Percentiles rank a stretch among this genome's conserved stretches.
phyloP scores from a whole-genome alignment of 257 asterid species.

The Parsonsia alboflavescens region DNA sequence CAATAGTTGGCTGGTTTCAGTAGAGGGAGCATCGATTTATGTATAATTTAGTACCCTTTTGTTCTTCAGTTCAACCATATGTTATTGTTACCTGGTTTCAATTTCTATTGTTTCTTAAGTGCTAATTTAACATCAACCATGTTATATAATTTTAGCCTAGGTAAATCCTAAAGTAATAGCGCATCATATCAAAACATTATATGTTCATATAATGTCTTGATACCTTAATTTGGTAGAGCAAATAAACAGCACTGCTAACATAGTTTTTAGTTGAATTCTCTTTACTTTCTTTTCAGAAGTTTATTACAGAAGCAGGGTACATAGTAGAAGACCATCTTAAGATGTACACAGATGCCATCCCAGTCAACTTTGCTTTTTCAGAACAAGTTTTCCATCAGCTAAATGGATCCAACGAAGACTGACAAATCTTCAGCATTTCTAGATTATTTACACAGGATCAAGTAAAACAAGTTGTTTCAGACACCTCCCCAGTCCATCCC shows the following conservation, averaged over 20 bases:
- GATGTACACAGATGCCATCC: conserved; percentile 41
- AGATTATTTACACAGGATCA: conserved; percentile 40
- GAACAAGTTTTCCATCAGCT: conserved; percentile 11
- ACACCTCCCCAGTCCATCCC: conserved; percentile 11
- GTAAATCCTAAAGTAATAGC: too few species aligned
- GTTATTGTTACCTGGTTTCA: too few species aligned
- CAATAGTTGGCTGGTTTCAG: neutral
- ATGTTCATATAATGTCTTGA: neutral
- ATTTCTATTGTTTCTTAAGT: neutral
- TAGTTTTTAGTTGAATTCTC: neutral
- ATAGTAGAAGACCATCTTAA: conserved; percentile 23
- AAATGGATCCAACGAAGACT: conserved; percentile 19
- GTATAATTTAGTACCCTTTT: neutral
- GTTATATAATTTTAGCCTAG: too few species aligned
- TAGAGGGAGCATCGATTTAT: too few species aligned
- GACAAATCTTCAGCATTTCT: conserved; percentile 10
- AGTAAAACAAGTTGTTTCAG: conserved; percentile 31
- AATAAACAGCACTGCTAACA: neutral
- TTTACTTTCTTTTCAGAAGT: neutral
- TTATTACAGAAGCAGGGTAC: conserved; percentile 17
- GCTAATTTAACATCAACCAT: too few species aligned
- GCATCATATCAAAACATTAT: too few species aligned
- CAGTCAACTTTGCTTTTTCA: conserved; percentile 9
- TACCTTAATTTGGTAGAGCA: neutral
- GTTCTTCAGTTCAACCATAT: neutral